phyloP scores from a whole-genome alignment of 2,329 filamentous ascomycete genomes.

The Ophiognomonia clavigignenti-juglandacearum region DNA sequence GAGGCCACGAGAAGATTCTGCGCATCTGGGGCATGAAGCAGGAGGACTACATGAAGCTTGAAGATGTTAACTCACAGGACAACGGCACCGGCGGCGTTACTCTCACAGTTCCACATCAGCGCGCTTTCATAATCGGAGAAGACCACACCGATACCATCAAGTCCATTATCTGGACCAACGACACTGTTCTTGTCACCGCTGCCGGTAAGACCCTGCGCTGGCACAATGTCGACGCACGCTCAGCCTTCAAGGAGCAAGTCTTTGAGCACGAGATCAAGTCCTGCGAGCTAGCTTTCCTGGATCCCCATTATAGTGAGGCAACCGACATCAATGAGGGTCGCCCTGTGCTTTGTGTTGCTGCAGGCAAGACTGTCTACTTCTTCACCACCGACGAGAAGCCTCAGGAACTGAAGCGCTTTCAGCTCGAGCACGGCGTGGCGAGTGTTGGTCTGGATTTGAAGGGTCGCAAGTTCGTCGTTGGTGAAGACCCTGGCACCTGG shows the following conservation, averaged over 20 bases:
- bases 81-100: constrained; percentile 31
- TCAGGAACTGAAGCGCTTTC: constrained; percentile 70
- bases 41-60: constrained; percentile 51
- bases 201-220: constrained; percentile 89
- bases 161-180: constrained; percentile 88
- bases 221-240: constrained; percentile 80
- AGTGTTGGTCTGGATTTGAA: constrained; percentile 84
- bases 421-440: constrained; percentile 79
- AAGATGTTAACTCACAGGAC: constrained; percentile 25
- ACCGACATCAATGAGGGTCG: constrained; percentile 62
- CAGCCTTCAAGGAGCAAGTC: constrained; percentile 69
- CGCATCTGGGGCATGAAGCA: constrained; percentile 78
- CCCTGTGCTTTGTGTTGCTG: constrained; percentile 79
- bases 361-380: constrained; percentile 92
- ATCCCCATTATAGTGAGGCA: constrained; percentile 52
- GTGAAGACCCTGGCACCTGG: constrained; percentile 90
- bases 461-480: constrained; percentile 79
- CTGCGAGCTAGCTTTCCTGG: constrained; percentile 77
- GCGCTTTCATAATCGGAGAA: constrained; percentile 79
- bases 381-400: constrained; percentile 73
- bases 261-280: constrained; percentile 85
- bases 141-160: constrained; percentile 90
- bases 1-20: constrained; percentile 93
- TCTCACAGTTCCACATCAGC: constrained; percentile 50
- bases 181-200: constrained; percentile 84